phyloP scores from a whole-genome alignment of 78 protist genomes.

The Paratrimastix pyriformis region DNA sequence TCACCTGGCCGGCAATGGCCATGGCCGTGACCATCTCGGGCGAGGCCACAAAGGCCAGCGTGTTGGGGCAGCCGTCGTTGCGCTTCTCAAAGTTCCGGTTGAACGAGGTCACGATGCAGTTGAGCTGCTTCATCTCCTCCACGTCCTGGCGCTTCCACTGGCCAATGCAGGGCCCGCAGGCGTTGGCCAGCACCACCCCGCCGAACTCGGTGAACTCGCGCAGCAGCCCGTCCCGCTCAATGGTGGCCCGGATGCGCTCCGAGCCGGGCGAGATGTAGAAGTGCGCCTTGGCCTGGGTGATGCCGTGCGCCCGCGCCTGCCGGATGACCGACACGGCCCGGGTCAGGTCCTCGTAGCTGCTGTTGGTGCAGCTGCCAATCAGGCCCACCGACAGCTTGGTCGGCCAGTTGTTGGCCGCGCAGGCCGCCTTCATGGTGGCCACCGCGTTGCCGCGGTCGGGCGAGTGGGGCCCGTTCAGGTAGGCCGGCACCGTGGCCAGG shows the following conservation, averaged over 20 bases:
- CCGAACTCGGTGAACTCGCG: conserved; percentile 58
- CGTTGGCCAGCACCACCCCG: conserved; percentile 82
- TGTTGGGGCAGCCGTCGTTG: conserved; percentile 77
- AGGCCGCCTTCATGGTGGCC: conserved; percentile 48
- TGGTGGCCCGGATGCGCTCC: conserved; percentile 80
- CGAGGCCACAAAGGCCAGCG: conserved; percentile 86
- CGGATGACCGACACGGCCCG: conserved; percentile 66
- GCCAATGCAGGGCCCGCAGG: conserved; percentile 92
- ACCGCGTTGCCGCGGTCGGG: conserved; percentile 77
- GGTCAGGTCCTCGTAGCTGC: conserved; percentile 82
- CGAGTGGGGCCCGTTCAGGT: conserved; percentile 91
- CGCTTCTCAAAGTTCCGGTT: conserved; percentile 85
- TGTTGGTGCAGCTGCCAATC: conserved; percentile 90
- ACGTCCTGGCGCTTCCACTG: conserved; percentile 86
- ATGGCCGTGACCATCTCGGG: conserved; percentile 85
- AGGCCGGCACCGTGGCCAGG: conserved; percentile 70
- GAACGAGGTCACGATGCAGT: conserved; percentile 85
- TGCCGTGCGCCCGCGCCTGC: conserved; percentile 70
- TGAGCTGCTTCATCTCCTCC: conserved; percentile 54
- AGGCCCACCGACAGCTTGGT: conserved; percentile 67
- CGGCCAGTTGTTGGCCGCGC: conserved; percentile 73
- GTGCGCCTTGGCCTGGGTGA: conserved; percentile 52
- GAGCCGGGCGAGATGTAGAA: conserved; percentile 87
- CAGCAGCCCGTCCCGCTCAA: conserved; percentile 72
- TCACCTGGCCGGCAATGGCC: conserved; percentile 68